These are phyloP conservation scores for Penicillium sp. DNA, from an alignment of 2,329 filamentous ascomycete genomes.

Conservation along the genomic window DNA sequence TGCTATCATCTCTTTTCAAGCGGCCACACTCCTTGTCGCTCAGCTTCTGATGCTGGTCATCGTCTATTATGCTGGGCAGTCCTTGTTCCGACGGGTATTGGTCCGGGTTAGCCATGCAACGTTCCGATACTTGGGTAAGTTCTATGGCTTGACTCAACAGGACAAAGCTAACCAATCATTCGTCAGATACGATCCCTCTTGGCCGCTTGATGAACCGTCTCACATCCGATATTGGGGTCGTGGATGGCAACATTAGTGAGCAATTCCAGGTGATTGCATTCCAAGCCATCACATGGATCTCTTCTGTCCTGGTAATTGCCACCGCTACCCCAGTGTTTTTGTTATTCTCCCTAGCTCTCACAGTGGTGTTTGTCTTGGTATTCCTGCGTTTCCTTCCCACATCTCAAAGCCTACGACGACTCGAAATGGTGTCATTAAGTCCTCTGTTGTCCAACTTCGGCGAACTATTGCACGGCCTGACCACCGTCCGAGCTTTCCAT, in stretches of 20 bases:
- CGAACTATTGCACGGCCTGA: conserved; percentile 77
- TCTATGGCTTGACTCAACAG: too few species aligned
- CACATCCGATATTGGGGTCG: conserved; percentile 83
- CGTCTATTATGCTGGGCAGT: conserved; percentile 72
- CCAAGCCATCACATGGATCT: conserved; percentile 66
- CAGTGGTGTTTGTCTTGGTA: conserved; percentile 65
- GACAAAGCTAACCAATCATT: not conserved
- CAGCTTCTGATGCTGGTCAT: conserved; percentile 71
- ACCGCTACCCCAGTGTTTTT: conserved; percentile 76
- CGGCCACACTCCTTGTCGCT: conserved; percentile 58
- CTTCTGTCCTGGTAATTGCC: conserved; percentile 74
- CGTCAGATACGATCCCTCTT: conserved; percentile 73
- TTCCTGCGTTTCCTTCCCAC: conserved; percentile 77
- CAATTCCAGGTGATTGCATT: conserved; percentile 71
- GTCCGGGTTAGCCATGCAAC: conserved; percentile 71
- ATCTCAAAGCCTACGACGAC: conserved; percentile 75
- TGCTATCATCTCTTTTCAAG: conserved; percentile 59
- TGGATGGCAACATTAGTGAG: conserved; percentile 79
- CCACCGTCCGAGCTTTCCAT: conserved; percentile 79
- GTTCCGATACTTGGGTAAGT: conserved; percentile 69
- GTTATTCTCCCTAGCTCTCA: conserved; percentile 66
- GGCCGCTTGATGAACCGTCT: conserved; percentile 89
- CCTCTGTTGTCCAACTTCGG: conserved; percentile 92
- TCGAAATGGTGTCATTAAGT: conserved; percentile 86
- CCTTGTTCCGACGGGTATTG: conserved; percentile 72